Base-by-base conservation (phyloP, 306 rosid genomes). In the Pyrus communis region DNA sequence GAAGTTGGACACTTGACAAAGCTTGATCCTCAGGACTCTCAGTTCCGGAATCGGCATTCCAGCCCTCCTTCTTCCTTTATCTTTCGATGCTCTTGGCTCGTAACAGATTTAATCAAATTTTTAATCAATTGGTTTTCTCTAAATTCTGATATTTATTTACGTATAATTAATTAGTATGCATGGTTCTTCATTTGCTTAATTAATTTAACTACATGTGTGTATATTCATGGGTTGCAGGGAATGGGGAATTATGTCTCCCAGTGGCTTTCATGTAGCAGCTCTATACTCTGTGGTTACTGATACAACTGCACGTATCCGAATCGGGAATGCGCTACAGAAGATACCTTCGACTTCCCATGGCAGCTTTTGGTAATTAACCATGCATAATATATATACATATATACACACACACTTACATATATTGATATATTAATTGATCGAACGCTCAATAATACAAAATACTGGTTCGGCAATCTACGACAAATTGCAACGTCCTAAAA, bases 281-380 rank as follows among this genome's bases (percentile, higher is more conserved):
- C 61, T 93, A 86, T 85, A 90, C 96, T 1, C 5, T 93, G 96
- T 93, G 96, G 96, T 69, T 89, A 71, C 86, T 93, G 30, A 58
- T 90, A 78, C 88, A 93, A 67, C 90, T 93, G 7, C 98, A 93
- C 70, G 94, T 89, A 82, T 85, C 94, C 0, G 82, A 84, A 2
- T 70, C 90, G 11, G 93, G 94, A 55, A 69, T 75, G 73, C 89
- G 98, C 75, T 89, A 89, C 77, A 89, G 94, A 77, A 84, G 96
- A 83, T 93, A 89, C 74, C 91, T 93, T 72, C 87, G 69, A 35
- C 98, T 93, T 77, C 86, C 90, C 74, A 80, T 81, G 87, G 81
- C 73, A 7, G 90, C 94, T 76, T 93, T 93, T 33, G 98, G 98
- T 93, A 84, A 74, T 80, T 46, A 46, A 14, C 7, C 18, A 13